These are phyloP conservation scores for Escovopsis weberi DNA, from an alignment of 2,329 filamentous ascomycete genomes.

Conservation along the genomic window DNA sequence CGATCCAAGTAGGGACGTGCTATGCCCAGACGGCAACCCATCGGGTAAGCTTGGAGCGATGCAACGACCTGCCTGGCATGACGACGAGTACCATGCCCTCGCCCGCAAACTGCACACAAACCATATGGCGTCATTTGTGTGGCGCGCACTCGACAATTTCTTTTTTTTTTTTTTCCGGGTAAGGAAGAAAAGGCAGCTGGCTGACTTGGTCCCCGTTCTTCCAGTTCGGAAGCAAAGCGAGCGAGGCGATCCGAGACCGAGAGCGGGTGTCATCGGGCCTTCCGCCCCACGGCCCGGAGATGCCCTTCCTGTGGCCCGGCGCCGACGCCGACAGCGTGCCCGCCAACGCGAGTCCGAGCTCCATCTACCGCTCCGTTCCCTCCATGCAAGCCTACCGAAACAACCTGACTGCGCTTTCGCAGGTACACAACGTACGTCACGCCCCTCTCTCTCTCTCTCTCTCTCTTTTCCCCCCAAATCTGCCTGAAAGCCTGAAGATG, in stretches of 20 bases:
- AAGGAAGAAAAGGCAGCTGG: background rate
- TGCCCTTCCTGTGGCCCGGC: conserved; percentile 17
- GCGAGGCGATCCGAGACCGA: conserved; percentile 19
- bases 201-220: background rate
- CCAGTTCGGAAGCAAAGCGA: conserved; percentile 24
- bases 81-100: background rate
- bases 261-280: conserved; percentile 16
- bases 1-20: conserved; percentile 21
- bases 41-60: conserved; percentile 15
- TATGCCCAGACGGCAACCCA: conserved; percentile 22
- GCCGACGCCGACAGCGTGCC: conserved; percentile 10
- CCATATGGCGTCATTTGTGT: no score
- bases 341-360: conserved; percentile 4
- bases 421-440: conserved; percentile 34
- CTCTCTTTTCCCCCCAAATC: background rate
- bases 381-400: conserved; percentile 29
- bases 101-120: background rate
- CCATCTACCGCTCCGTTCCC: conserved; percentile 17
- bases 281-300: conserved; percentile 10
- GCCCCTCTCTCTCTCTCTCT: no score
- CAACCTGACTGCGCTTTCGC: conserved; percentile 44
- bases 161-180: no score
- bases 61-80: background rate
- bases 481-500: background rate
- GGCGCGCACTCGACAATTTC: no score